Conservation (phyloP, 164 flowering plant genomes). For the Stephania cephalantha region DNA sequence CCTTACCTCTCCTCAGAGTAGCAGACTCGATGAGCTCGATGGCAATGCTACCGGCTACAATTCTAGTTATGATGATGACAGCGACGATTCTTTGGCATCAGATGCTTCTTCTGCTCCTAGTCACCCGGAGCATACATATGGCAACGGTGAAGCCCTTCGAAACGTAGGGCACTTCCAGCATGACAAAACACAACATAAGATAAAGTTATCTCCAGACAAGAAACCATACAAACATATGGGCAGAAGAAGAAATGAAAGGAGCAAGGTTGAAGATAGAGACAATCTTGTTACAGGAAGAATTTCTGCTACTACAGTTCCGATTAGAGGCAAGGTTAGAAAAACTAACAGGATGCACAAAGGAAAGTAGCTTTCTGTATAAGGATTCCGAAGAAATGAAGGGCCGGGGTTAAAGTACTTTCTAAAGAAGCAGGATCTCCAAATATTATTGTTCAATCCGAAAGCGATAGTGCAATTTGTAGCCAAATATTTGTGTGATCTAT, state of each 20-base stretch:
- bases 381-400: neutral
- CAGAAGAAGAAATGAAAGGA: constrained; percentile 20
- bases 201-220: constrained; percentile 9
- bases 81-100: constrained; percentile 84
- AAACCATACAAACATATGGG: constrained; percentile 23
- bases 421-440: neutral
- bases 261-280: constrained; percentile 2
- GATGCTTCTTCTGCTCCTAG: constrained; percentile 81
- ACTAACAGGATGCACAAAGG: constrained; percentile 6
- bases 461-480: neutral
- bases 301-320: constrained; percentile 20
- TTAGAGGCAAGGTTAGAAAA: constrained; percentile 28
- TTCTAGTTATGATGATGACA: constrained; percentile 15
- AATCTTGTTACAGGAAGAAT: neutral
- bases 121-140: constrained; percentile 17
- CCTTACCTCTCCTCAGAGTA: constrained; percentile 46
- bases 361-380: neutral
- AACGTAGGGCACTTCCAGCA: constrained; percentile 11
- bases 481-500: neutral
- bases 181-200: constrained; percentile 9
- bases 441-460: neutral
- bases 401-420: neutral
- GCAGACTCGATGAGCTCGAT: constrained; percentile 17
- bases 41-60: constrained; percentile 10
- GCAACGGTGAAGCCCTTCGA: neutral